Evolutionary conservation across 2,329 filamentous ascomycete genomes (phyloP).

Genomic region (Calonectria honghensis): DNA sequence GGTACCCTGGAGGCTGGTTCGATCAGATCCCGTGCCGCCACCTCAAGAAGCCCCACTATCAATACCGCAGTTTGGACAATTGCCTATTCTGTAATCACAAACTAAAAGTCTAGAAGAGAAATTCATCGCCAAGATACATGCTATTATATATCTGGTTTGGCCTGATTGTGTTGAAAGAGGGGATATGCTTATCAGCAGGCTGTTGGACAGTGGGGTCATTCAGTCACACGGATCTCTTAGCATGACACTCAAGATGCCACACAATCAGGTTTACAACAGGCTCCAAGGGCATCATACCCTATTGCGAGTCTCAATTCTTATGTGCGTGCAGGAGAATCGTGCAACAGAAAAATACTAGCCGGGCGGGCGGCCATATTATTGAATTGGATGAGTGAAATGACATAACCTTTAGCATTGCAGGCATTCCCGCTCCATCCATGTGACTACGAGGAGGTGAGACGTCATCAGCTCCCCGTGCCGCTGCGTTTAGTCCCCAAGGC

Average conservation of each 20-base stretch:
- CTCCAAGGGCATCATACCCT: not conserved
- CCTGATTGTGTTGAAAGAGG: conserved; percentile 15
- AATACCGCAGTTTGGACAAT: not conserved
- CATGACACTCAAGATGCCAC: conserved; percentile 26
- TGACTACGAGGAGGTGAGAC: conserved; percentile 4
- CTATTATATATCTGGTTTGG: conserved; percentile 13
- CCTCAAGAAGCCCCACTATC: not conserved
- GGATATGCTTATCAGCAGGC: conserved; percentile 39
- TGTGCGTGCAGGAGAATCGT: too few relatives aligned
- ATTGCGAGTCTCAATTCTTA: not conserved
- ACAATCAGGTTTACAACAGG: conserved; percentile 5
- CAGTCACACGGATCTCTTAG: conserved; percentile 40
- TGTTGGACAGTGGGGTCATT: conserved; percentile 33
- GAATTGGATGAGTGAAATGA: too few relatives aligned
- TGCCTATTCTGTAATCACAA: not conserved
- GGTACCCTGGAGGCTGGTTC: not conserved
- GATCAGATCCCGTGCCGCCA: not conserved
- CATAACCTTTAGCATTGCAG: not conserved
- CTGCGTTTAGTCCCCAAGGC: not conserved
- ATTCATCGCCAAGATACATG: not conserved
- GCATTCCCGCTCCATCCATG: not conserved
- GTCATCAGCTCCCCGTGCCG: conserved; percentile 7
- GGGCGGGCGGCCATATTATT: too few relatives aligned
- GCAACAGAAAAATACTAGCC: not conserved
- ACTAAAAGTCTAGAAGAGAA: not conserved